These are phyloP conservation scores for Kokia cookei DNA, from an alignment of 441 rosid genomes.

Conservation along the genomic window DNA sequence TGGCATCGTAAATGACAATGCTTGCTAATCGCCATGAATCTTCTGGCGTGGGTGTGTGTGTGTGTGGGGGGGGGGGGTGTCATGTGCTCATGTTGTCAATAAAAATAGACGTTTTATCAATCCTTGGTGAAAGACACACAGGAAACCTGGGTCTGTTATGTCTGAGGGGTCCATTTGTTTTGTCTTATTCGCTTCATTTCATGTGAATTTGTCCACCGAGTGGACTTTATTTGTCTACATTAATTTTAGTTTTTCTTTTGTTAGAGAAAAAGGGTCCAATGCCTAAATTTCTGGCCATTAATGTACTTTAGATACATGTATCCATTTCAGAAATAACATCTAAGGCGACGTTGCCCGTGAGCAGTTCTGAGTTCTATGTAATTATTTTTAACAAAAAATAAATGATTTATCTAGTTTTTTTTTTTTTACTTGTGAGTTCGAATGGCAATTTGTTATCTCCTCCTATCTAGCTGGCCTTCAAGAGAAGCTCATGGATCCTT, in stretches of 20 bases:
- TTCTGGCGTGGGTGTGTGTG: not conserved
- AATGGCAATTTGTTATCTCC: too few species aligned
- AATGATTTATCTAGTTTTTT: too few species aligned
- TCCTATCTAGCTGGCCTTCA: too few species aligned
- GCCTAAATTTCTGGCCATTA: not conserved
- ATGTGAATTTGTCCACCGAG: not conserved
- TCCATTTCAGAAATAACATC: too few species aligned
- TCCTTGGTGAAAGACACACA: not conserved
- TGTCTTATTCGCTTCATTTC: not conserved
- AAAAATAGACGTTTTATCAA: not conserved
- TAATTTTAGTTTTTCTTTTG: not conserved
- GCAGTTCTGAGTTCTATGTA: too few species aligned
- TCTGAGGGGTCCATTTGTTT: not conserved
- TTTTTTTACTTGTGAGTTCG: too few species aligned
- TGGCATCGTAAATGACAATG: conserved; percentile 8
- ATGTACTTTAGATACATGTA: too few species aligned
- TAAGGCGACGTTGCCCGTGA: too few species aligned
- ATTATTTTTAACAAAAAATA: too few species aligned
- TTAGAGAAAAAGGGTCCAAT: not conserved
- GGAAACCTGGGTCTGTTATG: not conserved
- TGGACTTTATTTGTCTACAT: not conserved
- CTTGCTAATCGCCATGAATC: not conserved
- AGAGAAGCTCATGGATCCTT: too few species aligned
- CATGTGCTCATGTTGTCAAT: not conserved
- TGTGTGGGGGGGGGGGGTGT: not conserved